Percentiles rank a stretch among this genome's conserved stretches.
phyloP scores from a whole-genome alignment of 768 basidiomycete species.

The Termitomyces sp. region DNA sequence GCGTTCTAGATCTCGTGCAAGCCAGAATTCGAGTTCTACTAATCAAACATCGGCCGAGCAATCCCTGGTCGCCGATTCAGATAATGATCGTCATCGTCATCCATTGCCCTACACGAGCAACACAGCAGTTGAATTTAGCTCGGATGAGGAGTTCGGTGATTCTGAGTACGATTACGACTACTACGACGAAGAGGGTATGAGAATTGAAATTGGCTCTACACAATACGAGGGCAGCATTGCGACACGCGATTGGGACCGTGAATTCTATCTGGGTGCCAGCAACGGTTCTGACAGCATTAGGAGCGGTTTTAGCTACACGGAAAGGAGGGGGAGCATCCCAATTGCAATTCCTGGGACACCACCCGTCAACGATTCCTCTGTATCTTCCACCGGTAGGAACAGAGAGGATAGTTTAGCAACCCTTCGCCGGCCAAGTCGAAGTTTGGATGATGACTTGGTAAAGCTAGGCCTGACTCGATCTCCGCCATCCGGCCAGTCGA shows the following conservation, averaged over 20 bases:
- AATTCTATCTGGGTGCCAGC: constrained; percentile 19
- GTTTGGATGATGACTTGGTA: constrained; percentile 45
- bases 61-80: constrained; percentile 32
- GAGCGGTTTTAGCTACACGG: constrained; percentile 12
- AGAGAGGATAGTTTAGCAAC: constrained; percentile 58
- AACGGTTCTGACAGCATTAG: constrained; percentile 21
- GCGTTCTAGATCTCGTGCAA: constrained; percentile 23
- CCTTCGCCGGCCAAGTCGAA: constrained; percentile 57
- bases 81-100: constrained; percentile 33
- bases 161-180: constrained; percentile 30
- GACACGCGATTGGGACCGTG: constrained; percentile 18
- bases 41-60: constrained; percentile 32
- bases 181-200: constrained; percentile 30
- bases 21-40: constrained; percentile 27
- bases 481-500: background rate
- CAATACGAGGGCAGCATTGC: constrained; percentile 29
- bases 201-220: constrained; percentile 36
- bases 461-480: constrained; percentile 7
- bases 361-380: constrained; percentile 11
- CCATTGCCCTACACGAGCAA: constrained; percentile 25
- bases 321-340: constrained; percentile 56
- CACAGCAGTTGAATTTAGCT: constrained; percentile 36
- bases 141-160: constrained; percentile 45
- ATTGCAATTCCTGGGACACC: constrained; percentile 49
- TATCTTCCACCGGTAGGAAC: constrained; percentile 30